A percentile compares a stretch with the other conserved stretches of the same genome.
Evolutionary conservation across 78 protist genomes (phyloP).

Genomic region (Thecamonas trahens): DNA sequence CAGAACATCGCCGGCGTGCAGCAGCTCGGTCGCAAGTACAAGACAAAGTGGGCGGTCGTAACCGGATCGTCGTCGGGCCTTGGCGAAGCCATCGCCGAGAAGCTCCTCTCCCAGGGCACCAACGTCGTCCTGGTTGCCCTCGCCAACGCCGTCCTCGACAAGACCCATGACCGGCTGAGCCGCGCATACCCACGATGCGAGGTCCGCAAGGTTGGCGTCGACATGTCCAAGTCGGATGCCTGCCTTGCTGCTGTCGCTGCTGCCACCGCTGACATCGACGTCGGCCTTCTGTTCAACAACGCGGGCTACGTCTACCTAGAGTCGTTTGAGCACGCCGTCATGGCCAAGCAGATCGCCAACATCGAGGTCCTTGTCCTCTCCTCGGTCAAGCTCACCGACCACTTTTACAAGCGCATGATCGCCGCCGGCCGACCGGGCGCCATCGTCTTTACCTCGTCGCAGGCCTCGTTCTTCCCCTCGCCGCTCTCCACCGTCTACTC

Average conservation of each 20-base stretch:
- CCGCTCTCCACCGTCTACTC: constrained; percentile 17
- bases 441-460: constrained; percentile 26
- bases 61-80: constrained; percentile 31
- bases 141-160: not conserved
- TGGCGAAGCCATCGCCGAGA: constrained; percentile 17
- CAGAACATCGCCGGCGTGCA: too few species aligned
- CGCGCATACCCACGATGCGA: not conserved
- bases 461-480: constrained; percentile 10
- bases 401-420: constrained; percentile 6
- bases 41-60: constrained; percentile 24
- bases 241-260: not conserved
- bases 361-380: constrained; percentile 6
- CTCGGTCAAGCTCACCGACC: constrained; percentile 7
- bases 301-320: constrained; percentile 14
- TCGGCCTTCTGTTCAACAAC: constrained; percentile 15
- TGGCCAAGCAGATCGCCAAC: constrained; percentile 3
- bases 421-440: not conserved
- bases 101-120: constrained; percentile 7
- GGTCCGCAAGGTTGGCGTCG: not conserved
- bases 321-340: not conserved
- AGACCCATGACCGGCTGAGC: not conserved
- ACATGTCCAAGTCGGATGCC: not conserved
- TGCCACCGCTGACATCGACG: not conserved
- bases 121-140: constrained; percentile 30
- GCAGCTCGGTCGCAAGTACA: too few species aligned